Conservation (phyloP, 2,329 filamentous ascomycete species). For the Exophiala oligosperma region DNA sequence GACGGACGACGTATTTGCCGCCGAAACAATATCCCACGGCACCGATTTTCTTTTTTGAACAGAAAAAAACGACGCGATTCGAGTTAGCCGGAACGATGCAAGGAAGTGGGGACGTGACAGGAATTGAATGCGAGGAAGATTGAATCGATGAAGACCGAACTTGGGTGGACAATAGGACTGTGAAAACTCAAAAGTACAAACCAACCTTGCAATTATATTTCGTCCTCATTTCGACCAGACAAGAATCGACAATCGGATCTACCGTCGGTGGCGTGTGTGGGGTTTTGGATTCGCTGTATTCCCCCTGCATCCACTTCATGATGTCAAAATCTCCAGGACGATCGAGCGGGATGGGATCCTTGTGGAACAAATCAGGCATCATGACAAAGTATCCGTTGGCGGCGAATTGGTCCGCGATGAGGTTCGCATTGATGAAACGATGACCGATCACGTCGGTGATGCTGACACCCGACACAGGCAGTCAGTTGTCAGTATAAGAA, state of each 20-base stretch:
- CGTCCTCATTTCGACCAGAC: conserved; percentile 41
- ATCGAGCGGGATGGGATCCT: conserved; percentile 59
- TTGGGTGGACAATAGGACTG: too few species aligned
- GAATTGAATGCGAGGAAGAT: too few species aligned
- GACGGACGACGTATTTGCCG: conserved; percentile 66
- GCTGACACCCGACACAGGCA: conserved; percentile 5
- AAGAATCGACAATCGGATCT: conserved; percentile 54
- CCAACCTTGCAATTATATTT: conserved; percentile 32
- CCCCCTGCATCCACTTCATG: conserved; percentile 49
- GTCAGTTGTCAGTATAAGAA: background rate
- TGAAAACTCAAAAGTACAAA: background rate
- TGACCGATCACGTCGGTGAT: conserved; percentile 61
- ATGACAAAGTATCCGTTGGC: conserved; percentile 70
- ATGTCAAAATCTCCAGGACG: conserved; percentile 52
- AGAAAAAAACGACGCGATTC: too few species aligned
- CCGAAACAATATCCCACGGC: conserved; percentile 35
- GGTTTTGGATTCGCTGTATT: conserved; percentile 26
- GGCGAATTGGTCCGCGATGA: conserved; percentile 74
- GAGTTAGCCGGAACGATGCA: too few species aligned
- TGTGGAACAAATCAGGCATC: conserved; percentile 68
- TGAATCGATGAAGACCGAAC: too few species aligned
- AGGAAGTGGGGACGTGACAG: too few species aligned
- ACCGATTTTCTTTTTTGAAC: conserved; percentile 28
- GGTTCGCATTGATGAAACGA: conserved; percentile 57
- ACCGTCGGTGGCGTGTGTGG: conserved; percentile 45